Evolutionary conservation across 2,329 filamentous ascomycete species (phyloP).

Genomic region (Colletotrichum phormii): DNA sequence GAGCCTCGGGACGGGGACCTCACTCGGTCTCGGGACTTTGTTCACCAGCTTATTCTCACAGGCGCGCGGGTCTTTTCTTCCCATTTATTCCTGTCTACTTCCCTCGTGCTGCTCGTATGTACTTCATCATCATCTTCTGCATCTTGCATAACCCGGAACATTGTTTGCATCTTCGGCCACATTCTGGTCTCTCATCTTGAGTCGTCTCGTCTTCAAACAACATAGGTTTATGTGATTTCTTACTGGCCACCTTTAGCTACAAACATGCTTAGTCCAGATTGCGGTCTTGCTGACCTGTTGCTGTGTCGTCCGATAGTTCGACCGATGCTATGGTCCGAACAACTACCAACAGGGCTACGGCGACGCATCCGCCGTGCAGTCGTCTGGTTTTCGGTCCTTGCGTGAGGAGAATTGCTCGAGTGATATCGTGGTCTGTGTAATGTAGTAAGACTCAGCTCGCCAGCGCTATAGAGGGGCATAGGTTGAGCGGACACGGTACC

Average conservation of each 20-base stretch:
- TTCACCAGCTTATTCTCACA: background rate
- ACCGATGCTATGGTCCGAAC: background rate
- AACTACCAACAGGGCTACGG: too few relatives aligned
- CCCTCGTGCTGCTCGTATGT: background rate
- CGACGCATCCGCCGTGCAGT: background rate
- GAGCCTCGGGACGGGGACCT: background rate
- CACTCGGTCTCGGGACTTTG: background rate
- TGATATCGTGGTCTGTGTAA: background rate
- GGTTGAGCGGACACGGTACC: background rate
- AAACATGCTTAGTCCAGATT: background rate
- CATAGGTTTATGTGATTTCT: background rate
- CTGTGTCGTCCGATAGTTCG: slow-evolving; percentile 11
- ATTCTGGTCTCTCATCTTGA: background rate
- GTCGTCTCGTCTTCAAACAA: background rate
- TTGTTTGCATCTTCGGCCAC: background rate
- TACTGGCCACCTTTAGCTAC: background rate
- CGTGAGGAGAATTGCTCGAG: background rate
- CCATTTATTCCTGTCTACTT: background rate
- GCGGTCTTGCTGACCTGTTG: background rate
- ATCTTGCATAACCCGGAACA: background rate
- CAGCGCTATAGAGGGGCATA: background rate
- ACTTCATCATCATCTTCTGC: background rate
- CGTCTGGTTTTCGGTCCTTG: slow-evolving; percentile 19
- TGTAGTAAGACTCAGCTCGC: background rate
- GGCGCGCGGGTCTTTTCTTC: background rate